Base-by-base conservation (phyloP, 2,329 filamentous ascomycete genomes). In the Aspergillus puulaauensis region DNA sequence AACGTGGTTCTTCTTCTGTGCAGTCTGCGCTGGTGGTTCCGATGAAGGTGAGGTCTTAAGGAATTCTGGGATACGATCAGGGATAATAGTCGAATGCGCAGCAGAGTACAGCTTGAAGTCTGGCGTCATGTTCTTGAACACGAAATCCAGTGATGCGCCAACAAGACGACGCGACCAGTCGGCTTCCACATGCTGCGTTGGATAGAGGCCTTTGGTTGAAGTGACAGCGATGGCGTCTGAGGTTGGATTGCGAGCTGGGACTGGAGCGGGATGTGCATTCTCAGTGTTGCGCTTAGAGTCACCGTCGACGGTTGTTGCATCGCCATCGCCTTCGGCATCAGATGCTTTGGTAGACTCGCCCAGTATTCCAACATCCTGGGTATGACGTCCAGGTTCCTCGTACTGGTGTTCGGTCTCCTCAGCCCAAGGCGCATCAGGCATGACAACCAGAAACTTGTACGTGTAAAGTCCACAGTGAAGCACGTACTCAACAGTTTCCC, bases 401-500 rank as follows among this genome's bases (percentile, higher is more conserved):
- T 31, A 31, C 9, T 37, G 35, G 15, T 19, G 6, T 11, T 7
- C 31, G 19, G 50, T 9, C 4, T 17, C 57, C 14, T 55, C 54
- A 12, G 31, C 11, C 24, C 57, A 52, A 6, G 43, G 44, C 17
- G 17, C 37, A 11, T 43, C 3, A 19, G 55, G 47, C 27, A 58
- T 44, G 12, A 43, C 52, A 19, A 75, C 54, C 27, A 64, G 48
- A 50, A 66, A 73, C 9, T 64, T 61, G 12, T 58, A 50, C 1
- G 64, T 54, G 12, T 49, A 54, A 23, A 71, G 56, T 1, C 68
- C 69, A 33, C 72, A 73, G n/a, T 61, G 61, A 3, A 74, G 53
- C 6, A 70, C 52, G 3, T 61, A 49, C 49, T 74, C 70, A 33
- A 73, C 52, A 12, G 63, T 73, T 8, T 65, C 59, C 71, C 70